Base-by-base conservation (phyloP, 371 early-diverging fungal species). In the Mucor piriformis region DNA sequence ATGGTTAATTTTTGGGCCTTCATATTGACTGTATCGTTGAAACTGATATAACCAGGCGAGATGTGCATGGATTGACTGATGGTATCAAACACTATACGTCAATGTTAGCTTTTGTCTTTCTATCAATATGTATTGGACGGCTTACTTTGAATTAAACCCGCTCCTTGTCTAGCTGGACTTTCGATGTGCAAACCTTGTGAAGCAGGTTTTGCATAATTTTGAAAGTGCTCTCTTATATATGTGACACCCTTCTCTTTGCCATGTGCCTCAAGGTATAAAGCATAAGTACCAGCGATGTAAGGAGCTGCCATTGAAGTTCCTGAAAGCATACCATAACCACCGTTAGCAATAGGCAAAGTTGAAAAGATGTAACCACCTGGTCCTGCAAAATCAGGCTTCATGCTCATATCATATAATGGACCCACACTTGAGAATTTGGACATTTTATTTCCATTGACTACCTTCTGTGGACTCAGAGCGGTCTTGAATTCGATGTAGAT, bases 121-220 rank as follows among this genome's bases (percentile, higher is more conserved):
- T 37, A 34, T 35, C 3, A 35, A 20, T 11, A 33, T 25, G 3
- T 2, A 18, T 35, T 20, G 3, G 11, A 34, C 2, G 4, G 50
- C 38, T 64, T 69, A 74, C 78, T 66, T 71, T 93, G 84, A 48
- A 94, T 67, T 18, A 94, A 69, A 12, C 95, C 95, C 44, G 90
- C 83, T 16, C 95, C 95, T 67, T 92, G 89, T 21, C 71, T 57
- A 32, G 66, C 69, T 38, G 81, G 74, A 56, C 77, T 75, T 7
- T 80, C 64, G 42, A 66, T 66, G 7, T 51, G n/a, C 29, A 33
- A n/a, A 3, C 35, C 35, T 13, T 56, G 52, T 23, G 59, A 32
- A 35, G 66, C 59, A 7, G 58, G 59, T n/a, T 57, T 53, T 29
- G 82, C 86, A 25, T 74, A 74, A 69, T 86, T 90, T 54, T 80